Evolutionary conservation across 2,329 filamentous ascomycete genomes (phyloP), one percentile per base, ranked within the genome.

Genomic region (Colletotrichum orbiculare): DNA sequence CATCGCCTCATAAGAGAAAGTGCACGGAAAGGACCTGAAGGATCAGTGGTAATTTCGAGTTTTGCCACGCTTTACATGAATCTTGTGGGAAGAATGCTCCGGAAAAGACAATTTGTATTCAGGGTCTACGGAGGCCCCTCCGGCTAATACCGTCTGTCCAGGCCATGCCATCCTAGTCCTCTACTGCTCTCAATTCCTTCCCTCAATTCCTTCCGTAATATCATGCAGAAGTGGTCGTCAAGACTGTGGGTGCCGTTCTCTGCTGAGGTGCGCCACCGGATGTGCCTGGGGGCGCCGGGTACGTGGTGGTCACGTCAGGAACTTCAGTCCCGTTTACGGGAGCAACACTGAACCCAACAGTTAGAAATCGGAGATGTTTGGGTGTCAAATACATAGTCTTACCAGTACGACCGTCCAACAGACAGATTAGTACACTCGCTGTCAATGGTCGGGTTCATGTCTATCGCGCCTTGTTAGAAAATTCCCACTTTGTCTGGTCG

Each of bases 401-500:
- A 50, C 47, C 47, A 50, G 47, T 50, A 50, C 6, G 47, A 34
- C 3, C 47, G 5, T 25, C 47, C 47, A 15, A 50, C 35, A 9
- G 47, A 11, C 47, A 50, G 12, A 50, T 50, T 50, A 13, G 47
- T 34, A 7, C 47, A 50, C 6, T 50, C 47, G 4, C 25, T 34
- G 47, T 50, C 47, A 35, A 50, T 50, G 35, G 47, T 50, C 25
- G 47, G 47, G n/a, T 50, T 50, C 47, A 50, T 34, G 35, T 50
- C 47, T 50, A 50, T 25, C 8, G 25, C 15, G n/a, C 35, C 47
- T 50, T 50, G 10, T 50, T 3, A 34, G 35, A 25, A 50, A 1
- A 34, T 1, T 1, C 9, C 34, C n/a, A 12, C 42, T n/a, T 13
- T 8, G 15, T 1, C 42, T 45, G 12, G 13, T 45, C 10, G 15